A percentile compares a stretch with the other conserved stretches of the same genome.
phyloP scores from a whole-genome alignment of 1,139 yeast species.

The Yamadazyma dushanensis region DNA sequence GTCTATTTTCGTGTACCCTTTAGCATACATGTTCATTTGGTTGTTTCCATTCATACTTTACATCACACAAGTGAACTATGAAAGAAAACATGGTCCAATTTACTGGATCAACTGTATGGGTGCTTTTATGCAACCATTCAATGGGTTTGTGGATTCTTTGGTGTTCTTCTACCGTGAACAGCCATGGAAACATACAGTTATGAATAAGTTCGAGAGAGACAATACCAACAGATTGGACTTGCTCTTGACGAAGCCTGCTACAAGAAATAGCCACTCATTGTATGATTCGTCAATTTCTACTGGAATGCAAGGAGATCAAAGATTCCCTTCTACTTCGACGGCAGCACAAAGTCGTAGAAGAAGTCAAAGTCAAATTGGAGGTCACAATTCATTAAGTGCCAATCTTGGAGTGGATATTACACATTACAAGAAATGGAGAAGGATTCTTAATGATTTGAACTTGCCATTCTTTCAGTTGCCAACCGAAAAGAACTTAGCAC shows the following conservation, averaged over 20 bases:
- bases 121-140: slow-evolving; percentile 78
- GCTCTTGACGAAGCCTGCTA: slow-evolving; percentile 12
- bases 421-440: slow-evolving; percentile 25
- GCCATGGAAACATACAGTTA: slow-evolving; percentile 64
- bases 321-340: slow-evolving; percentile 1
- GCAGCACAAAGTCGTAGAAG: not conserved
- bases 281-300: slow-evolving; percentile 16
- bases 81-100: slow-evolving; percentile 48
- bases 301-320: slow-evolving; percentile 2
- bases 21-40: slow-evolving; percentile 80
- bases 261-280: slow-evolving; percentile 13
- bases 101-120: slow-evolving; percentile 68
- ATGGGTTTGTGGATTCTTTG: slow-evolving; percentile 72
- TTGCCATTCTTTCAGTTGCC: slow-evolving; percentile 49
- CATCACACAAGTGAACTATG: slow-evolving; percentile 56
- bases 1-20: slow-evolving; percentile 79
- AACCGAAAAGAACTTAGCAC: slow-evolving; percentile 30
- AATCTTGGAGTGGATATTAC: slow-evolving; percentile 16
- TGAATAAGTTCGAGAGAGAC: slow-evolving; percentile 41
- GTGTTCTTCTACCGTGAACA: slow-evolving; percentile 77
- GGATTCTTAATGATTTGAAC: slow-evolving; percentile 28
- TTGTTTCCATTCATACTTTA: slow-evolving; percentile 76
- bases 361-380: slow-evolving; percentile 1
- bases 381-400: slow-evolving; percentile 14
- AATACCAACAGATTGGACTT: slow-evolving; percentile 31